Evolutionary conservation across 1,139 yeast species (phyloP).

Genomic region (Scheffersomyces stambukii): DNA sequence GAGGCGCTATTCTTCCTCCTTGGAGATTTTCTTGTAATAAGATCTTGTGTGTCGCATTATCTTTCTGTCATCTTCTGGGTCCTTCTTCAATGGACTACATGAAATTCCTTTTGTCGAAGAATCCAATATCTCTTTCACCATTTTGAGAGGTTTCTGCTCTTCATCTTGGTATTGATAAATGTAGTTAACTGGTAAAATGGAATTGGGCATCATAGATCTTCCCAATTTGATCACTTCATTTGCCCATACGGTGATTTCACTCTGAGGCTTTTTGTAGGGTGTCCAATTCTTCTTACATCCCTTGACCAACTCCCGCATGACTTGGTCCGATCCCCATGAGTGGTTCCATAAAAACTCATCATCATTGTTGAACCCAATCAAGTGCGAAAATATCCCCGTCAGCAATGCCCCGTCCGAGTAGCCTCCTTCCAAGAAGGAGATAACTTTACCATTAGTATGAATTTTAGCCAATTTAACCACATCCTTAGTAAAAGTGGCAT

Average conservation of each 20-base stretch:
- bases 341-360: slow-evolving; percentile 54
- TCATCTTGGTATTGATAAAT: slow-evolving; percentile 28
- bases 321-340: slow-evolving; percentile 60
- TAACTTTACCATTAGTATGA: slow-evolving; percentile 57
- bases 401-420: slow-evolving; percentile 80
- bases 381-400: slow-evolving; percentile 77
- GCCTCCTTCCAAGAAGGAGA: slow-evolving; percentile 82
- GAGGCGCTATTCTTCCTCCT: too few species aligned
- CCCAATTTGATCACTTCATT: slow-evolving; percentile 66
- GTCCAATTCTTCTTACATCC: slow-evolving; percentile 72
- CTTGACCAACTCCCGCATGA: slow-evolving; percentile 60
- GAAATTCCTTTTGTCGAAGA: slow-evolving; percentile 6
- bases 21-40: slow-evolving; percentile 27
- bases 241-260: slow-evolving; percentile 57
- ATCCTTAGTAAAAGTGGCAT: slow-evolving; percentile 69
- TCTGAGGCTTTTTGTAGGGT: slow-evolving; percentile 47
- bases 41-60: slow-evolving; percentile 38
- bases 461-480: slow-evolving; percentile 61
- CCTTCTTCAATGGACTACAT: slow-evolving; percentile 19
- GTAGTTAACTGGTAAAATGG: slow-evolving; percentile 38
- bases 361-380: slow-evolving; percentile 53
- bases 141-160: slow-evolving; percentile 16
- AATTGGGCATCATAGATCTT: slow-evolving; percentile 63
- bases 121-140: slow-evolving; percentile 30
- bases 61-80: slow-evolving; percentile 28